These are phyloP conservation scores for Penicillium polonicum DNA, from an alignment of 2,329 filamentous ascomycete genomes.

Conservation along the genomic window DNA sequence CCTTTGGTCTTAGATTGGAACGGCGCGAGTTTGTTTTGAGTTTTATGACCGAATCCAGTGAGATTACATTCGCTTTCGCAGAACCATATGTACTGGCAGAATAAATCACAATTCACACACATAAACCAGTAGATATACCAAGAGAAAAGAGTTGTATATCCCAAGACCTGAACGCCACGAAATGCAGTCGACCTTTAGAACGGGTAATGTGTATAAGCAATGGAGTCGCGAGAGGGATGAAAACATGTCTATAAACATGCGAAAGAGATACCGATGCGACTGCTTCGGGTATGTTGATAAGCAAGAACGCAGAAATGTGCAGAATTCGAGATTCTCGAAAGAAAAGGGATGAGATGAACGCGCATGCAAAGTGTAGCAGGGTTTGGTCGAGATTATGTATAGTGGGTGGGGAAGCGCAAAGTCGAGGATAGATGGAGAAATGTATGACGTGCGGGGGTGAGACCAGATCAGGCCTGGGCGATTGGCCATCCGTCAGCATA, in stretches of 20 bases:
- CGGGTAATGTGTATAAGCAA: neutral
- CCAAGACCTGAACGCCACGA: neutral
- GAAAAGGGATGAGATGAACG: neutral
- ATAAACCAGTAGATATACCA: neutral
- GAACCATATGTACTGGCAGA: neutral
- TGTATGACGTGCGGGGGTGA: neutral
- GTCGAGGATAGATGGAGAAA: neutral
- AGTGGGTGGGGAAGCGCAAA: neutral
- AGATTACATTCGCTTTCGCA: neutral
- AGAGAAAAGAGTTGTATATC: neutral
- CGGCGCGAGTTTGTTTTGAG: neutral
- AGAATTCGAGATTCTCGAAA: neutral
- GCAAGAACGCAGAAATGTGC: neutral
- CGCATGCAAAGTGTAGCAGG: neutral
- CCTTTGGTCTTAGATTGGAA: neutral
- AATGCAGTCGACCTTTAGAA: neutral
- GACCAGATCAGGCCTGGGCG: constrained; percentile 20
- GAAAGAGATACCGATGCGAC: neutral
- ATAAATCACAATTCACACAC: neutral
- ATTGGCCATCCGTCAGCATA: constrained; percentile 38
- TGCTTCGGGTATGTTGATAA: neutral
- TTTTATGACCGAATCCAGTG: neutral
- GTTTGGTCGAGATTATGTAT: neutral
- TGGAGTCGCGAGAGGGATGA: neutral
- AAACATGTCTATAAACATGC: neutral